Evolutionary conservation across 2,329 filamentous ascomycete species (phyloP).

Genomic region (Stemphylium beticola): DNA sequence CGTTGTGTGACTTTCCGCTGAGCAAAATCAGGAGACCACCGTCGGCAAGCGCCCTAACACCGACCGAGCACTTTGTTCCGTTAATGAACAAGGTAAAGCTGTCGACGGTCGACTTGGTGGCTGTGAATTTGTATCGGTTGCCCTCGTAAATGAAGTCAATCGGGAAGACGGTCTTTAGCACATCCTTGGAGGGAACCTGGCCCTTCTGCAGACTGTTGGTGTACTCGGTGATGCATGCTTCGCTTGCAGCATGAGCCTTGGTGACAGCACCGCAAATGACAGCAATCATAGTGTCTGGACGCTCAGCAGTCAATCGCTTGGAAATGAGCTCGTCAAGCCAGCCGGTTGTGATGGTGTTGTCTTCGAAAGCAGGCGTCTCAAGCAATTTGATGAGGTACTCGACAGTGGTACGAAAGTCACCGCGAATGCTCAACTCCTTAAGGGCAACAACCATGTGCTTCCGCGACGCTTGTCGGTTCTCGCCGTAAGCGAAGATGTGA

Average conservation of each 20-base stretch:
- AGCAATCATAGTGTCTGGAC: slow-evolving; percentile 91
- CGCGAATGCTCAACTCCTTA: slow-evolving; percentile 98
- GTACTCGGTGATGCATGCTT: slow-evolving; percentile 86
- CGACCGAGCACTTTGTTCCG: slow-evolving; percentile 92
- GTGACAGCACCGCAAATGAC: slow-evolving; percentile 93
- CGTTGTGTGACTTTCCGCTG: slow-evolving; percentile 91
- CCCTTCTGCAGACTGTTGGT: slow-evolving; percentile 90
- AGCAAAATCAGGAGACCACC: slow-evolving; percentile 91
- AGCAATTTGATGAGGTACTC: slow-evolving; percentile 99
- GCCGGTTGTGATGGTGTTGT: slow-evolving; percentile 98
- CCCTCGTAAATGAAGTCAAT: slow-evolving; percentile 99
- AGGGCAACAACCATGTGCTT: slow-evolving; percentile 99
- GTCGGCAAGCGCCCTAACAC: slow-evolving; percentile 89
- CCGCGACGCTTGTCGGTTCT: slow-evolving; percentile 92
- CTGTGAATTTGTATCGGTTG: slow-evolving; percentile 95
- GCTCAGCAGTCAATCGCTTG: slow-evolving; percentile 94
- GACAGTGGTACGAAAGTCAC: slow-evolving; percentile 97
- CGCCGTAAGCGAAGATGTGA: slow-evolving; percentile 98
- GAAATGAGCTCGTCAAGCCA: slow-evolving; percentile 99
- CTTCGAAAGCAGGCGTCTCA: slow-evolving; percentile 97
- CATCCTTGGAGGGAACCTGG: slow-evolving; percentile 94
- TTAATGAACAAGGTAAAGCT: slow-evolving; percentile 99
- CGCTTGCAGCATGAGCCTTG: slow-evolving; percentile 93
- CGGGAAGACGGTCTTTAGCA: slow-evolving; percentile 95
- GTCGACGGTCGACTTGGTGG: slow-evolving; percentile 87